Evolutionary conservation across 495 filamentous ascomycete genomes (phyloP), one percentile per base, ranked within the genome.

Genomic region (Daldinia decipiens): DNA sequence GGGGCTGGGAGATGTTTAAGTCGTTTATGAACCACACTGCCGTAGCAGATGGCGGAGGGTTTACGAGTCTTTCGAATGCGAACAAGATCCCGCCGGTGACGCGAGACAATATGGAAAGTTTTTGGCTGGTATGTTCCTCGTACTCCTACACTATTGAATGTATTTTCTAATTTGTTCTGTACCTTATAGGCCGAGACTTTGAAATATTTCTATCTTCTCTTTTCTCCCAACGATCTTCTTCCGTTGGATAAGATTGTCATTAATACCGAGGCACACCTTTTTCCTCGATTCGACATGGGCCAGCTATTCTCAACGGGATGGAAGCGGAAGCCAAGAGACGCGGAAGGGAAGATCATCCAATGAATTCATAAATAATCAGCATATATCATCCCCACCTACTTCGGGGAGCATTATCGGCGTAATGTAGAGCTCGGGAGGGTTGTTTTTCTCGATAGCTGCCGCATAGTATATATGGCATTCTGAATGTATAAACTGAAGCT

Each of bases 1-100:
- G 95, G 95, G 95, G 96, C 7, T 99, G 95, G 95, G 89, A 96
- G 68, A 98, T 98, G 87, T 99, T 99, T 82, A 89, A 94, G 80
- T 87, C 89, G 1, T 98, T 99, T 78, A 82, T 94, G 75, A 89
- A 91, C 67, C 87, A 97, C 77, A 96, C 91, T 0, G 86, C 89
- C 1, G 89, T 96, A 3, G 81, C 86, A 19, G 91, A 92, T 27
- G 86, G 88, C 17, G 92, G 90, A 9, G 91, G 92, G 2, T 99
- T 96, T 73, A 93, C 92, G 2, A 94, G 91, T 59, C 82, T 99
- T 43, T 85, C 84, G 13, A 90, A 94, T 76, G 94, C 92, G 6
- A 88, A 92, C 63, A 80, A 79, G 7, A 78, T 93, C 27, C 93
- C 93, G 4, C 85, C 92, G 0, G 68, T 73, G 17, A 80, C 80